phyloP scores from a whole-genome alignment of 139 green algal species.

The Yamagishiella unicocca region DNA sequence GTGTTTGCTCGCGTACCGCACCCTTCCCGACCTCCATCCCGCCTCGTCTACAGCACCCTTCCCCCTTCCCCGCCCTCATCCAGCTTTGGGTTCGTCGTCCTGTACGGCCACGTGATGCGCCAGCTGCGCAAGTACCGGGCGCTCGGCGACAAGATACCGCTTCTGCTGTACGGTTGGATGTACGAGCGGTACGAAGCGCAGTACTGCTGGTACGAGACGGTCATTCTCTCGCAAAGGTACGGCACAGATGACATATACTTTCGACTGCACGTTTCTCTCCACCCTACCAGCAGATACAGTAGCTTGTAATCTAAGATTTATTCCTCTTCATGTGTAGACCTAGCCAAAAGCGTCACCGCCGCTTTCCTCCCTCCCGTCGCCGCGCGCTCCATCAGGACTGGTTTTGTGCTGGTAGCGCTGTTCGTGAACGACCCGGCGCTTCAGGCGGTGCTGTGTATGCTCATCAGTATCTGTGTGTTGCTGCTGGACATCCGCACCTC shows the following conservation, averaged over 20 bases:
- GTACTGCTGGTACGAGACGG: conserved; percentile 47
- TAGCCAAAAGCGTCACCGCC: too few relatives aligned
- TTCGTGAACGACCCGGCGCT: conserved; percentile 28
- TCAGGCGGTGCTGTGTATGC: conserved; percentile 27
- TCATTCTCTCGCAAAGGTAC: conserved; percentile 35
- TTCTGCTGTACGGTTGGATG: conserved; percentile 53
- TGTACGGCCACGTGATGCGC: conserved; percentile 19
- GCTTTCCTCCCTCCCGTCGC: too few relatives aligned
- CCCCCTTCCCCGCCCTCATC: neutral
- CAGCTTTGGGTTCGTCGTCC: conserved; percentile 13
- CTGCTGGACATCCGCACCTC: conserved; percentile 34
- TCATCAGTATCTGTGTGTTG: conserved; percentile 23
- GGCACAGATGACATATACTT: too few relatives aligned
- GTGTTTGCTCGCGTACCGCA: too few relatives aligned
- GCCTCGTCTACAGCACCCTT: neutral
- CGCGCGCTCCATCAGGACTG: neutral
- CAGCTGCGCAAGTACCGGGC: neutral
- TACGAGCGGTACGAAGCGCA: conserved; percentile 51
- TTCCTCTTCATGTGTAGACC: too few relatives aligned
- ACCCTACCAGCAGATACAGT: too few relatives aligned
- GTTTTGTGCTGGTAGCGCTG: conserved; percentile 17
- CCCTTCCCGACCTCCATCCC: too few relatives aligned
- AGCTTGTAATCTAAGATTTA: too few relatives aligned
- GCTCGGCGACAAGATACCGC: conserved; percentile 42
- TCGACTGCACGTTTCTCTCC: too few relatives aligned